phyloP scores from a whole-genome alignment of 2,329 filamentous ascomycete species.

The Fusarium sp. region DNA sequence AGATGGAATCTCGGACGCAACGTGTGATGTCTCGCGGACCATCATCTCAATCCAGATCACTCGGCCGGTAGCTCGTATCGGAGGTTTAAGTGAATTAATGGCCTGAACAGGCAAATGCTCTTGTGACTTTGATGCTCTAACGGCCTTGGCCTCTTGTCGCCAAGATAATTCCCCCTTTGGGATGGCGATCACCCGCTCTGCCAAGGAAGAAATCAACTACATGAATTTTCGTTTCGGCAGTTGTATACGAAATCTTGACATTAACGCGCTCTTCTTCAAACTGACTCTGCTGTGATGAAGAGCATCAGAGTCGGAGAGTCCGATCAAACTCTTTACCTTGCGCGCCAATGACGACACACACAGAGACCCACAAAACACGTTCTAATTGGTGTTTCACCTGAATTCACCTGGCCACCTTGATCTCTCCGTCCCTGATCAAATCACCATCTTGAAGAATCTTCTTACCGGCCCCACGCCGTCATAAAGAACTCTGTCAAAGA shows the following conservation, averaged over 20 bases:
- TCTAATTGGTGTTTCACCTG: background rate
- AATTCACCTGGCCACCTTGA: background rate
- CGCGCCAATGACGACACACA: background rate
- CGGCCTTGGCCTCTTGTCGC: constrained; percentile 13
- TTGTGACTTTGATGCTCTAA: background rate
- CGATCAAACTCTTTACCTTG: background rate
- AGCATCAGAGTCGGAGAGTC: constrained; percentile 1
- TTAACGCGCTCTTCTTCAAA: background rate
- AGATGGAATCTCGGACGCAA: background rate
- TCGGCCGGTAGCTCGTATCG: background rate
- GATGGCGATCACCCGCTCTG: constrained; percentile 28
- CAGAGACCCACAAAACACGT: background rate
- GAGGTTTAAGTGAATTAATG: background rate
- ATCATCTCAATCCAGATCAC: background rate
- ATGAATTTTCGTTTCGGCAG: background rate
- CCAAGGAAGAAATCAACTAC: constrained; percentile 15
- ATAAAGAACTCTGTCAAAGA: background rate
- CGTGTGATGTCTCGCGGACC: background rate
- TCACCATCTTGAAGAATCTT: background rate
- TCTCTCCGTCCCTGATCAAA: background rate
- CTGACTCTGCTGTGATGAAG: background rate
- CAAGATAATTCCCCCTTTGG: constrained; percentile 4
- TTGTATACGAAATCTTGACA: background rate
- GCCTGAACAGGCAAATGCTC: background rate
- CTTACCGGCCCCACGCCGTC: background rate